Evolutionary conservation across 208 protist genomes (phyloP), one percentile per base, ranked within the genome.

Genomic region (Trypanosoma brucei): DNA sequence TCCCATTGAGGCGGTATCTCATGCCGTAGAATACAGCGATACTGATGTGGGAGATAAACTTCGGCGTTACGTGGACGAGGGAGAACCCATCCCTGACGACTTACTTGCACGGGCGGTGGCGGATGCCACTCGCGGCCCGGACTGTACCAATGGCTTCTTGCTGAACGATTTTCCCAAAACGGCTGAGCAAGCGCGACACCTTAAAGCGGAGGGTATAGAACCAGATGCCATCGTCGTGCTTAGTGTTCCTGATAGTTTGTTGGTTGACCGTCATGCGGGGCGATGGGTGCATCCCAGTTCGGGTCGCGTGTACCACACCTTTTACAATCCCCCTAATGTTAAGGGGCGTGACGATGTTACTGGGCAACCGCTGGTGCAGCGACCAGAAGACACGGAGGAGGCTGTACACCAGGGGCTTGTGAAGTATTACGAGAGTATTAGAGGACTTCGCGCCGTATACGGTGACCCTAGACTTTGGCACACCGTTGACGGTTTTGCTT

Each of bases 271-370:
- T 45, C 86, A 96, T 42, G 66, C 77, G 8, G 88, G 91, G 7
- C 72, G 84, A 39, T 94, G 81, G 75, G 82, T 95, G 36, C 96
- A 98, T 79, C 64, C 75, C 11, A 75, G 50, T 14, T 92, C 79
- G 30, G 93, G 93, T 1, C 81, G 96, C n/a, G 80, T 88, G 45
- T 98, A 98, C 59, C 90, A 98, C 81, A 80, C 74, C 5, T 35
- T 85, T 33, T 97, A 93, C 86, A 86, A 90, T 74, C 94, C 95
- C 11, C 94, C 96, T 6, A 84, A 86, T 55, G 74, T 81, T 7
- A 62, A 76, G 3, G 84, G 85, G 49, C 82, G 85, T 38, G 94
- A 98, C 65, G 94, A 98, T 69, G 65, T 94, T 50, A 98, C 94
- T 3, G 88, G 92, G 6, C 90, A 98, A 66, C 71, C 75, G 44